These are phyloP conservation scores for Paecilomyces sp. DNA, from an alignment of 2,329 filamentous ascomycete genomes.

Conservation along the genomic window DNA sequence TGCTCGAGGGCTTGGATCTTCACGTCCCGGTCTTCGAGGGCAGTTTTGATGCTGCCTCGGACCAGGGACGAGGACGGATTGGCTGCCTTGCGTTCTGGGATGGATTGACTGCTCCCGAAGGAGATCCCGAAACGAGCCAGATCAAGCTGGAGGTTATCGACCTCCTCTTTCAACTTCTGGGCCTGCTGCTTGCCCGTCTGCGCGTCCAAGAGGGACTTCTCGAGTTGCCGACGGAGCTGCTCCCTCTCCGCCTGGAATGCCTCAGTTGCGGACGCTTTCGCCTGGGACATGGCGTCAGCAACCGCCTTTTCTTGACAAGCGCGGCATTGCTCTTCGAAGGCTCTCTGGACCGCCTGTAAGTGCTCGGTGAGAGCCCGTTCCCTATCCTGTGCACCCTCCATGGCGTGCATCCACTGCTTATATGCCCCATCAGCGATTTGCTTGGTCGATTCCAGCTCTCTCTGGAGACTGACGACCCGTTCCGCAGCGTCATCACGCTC, in stretches of 20 bases:
- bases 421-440: not conserved
- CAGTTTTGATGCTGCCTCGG: not conserved
- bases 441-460: not conserved
- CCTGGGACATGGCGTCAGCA: not conserved
- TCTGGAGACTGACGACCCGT: not conserved
- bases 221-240: conserved; percentile 1
- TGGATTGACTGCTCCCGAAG: conserved; percentile 3
- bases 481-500: not conserved
- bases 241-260: not conserved
- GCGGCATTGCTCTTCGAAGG: conserved; percentile 1
- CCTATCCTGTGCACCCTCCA: not conserved
- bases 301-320: not conserved
- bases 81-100: conserved; percentile 8
- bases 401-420: not conserved
- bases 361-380: not conserved
- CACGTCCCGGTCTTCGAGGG: not conserved
- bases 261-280: not conserved
- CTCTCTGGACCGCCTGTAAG: not conserved
- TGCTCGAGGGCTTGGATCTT: conserved; percentile 3
- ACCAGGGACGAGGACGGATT: conserved; percentile 5
- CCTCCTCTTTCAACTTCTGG: not conserved
- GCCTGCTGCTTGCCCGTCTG: not conserved
- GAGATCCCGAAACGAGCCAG: conserved; percentile 4
- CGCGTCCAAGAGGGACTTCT: conserved; percentile 1
- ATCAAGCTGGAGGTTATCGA: conserved; percentile 6